phyloP scores from a whole-genome alignment of 177 flowering plant genomes.

The Vitis hybrid region DNA sequence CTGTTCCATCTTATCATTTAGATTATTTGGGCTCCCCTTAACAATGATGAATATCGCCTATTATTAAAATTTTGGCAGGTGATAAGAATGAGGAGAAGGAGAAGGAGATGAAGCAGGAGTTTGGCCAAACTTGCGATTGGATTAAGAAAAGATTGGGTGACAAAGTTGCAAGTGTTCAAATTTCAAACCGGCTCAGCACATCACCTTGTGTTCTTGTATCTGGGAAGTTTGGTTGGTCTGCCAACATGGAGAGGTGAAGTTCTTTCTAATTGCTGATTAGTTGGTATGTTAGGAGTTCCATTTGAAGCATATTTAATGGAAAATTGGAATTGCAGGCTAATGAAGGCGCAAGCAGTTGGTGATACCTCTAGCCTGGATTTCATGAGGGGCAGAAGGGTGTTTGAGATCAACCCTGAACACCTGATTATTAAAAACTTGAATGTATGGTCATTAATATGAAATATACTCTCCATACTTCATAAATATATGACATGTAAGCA shows the following conservation, averaged over 20 bases:
- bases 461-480: not conserved
- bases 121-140: conserved; percentile 88
- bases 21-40: not conserved
- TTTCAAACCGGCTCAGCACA: conserved; percentile 79
- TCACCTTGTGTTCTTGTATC: conserved; percentile 95
- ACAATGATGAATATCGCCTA: not conserved
- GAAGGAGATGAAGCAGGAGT: conserved; percentile 82
- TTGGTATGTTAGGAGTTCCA: not conserved
- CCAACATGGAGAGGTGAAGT: conserved; percentile 91
- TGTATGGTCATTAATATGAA: conserved; percentile 34
- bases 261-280: not conserved
- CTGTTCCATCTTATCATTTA: too few relatives aligned
- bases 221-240: conserved; percentile 99
- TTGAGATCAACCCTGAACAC: conserved; percentile 96
- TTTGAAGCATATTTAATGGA: not conserved
- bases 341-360: conserved; percentile 88
- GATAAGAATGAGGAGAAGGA: conserved; percentile 86
- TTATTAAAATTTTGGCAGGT: conserved; percentile 39
- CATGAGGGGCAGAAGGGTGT: conserved; percentile 91
- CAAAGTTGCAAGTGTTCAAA: conserved; percentile 88
- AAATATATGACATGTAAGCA: too few relatives aligned
- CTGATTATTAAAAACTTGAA: conserved; percentile 70
- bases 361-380: conserved; percentile 75
- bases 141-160: conserved; percentile 86
- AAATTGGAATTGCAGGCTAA: conserved; percentile 54